Base-by-base conservation (phyloP, 495 filamentous ascomycete genomes). In the Penicillium roqueforti region DNA sequence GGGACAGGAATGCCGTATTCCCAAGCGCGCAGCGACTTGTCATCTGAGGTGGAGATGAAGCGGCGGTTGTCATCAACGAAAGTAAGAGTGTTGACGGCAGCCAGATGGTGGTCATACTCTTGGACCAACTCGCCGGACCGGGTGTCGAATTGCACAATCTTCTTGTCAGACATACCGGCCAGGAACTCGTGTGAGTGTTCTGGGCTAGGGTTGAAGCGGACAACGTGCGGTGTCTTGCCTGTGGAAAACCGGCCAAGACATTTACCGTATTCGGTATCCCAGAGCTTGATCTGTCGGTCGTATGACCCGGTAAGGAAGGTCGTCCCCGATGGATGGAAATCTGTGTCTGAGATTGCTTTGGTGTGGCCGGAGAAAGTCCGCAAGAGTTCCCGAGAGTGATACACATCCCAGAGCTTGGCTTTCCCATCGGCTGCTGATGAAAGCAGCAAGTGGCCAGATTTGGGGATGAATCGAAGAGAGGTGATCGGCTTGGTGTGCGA, bases 41-140 rank as follows among this genome's bases (percentile, higher is more conserved):
- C 93, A 72, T 99, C 95, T 4, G 87, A 92, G 10, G 95, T 97
- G 25, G 93, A 91, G 80, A 97, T 93, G 81, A 99, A 97, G 44
- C 95, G 87, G 36, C 93, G 85, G 71, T 89, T 89, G 49, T 95
- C 84, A 69, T 96, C 93, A 59, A 95, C 90, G 68, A 97, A 98
- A 34, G 91, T 95, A 62, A 97, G 88, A 8, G 92, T 97, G 74
- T 97, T 97, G 77, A 99, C 84, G n/a, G 92, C 88, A 36, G 88
- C 92, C 47, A 99, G 75, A 63, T 99, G 93, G 73, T 97, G 92
- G 69, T 97, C 92, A 73, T 99, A 99, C 78, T 97, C 93, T 65
- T 99, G 93, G 36, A 95, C 87, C 37, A 92, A 76, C 60, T 95
- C 87, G 55, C 84, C 83, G 8, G 84, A 85, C 16, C 93, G 82